Evolutionary conservation across 1,139 yeast species (phyloP), one percentile per base, ranked within the genome.

Genomic region (Suhomyces kunorum): DNA sequence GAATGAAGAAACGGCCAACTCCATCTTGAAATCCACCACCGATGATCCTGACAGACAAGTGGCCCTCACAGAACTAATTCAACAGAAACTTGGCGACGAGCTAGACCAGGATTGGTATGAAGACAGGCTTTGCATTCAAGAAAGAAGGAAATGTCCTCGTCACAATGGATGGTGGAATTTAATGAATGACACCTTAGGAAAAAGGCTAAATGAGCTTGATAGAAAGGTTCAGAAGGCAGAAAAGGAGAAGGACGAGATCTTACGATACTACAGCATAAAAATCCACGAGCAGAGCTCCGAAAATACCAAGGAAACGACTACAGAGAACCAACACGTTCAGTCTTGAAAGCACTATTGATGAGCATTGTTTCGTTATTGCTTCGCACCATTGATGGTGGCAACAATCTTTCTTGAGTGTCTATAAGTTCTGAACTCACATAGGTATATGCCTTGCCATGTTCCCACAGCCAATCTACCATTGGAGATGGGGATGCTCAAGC

Each of bases 401-500:
- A 86, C 81, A 20, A 85, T 64, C 43, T 74, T 74, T 53, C 95
- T 71, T 9, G 82, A 62, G 54, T 85, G 92, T 50, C 68, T 65
- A 57, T 77, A 74, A 33, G 71, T 71, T 53, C 95, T 71, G 61
- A 86, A 86, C 59, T 86, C 95, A 52, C 86, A 71, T 36, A 83
- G 66, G 68, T 84, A 85, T 33, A 86, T 74, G 0, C 94, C 95
- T 56, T 86, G 95, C 95, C 95, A 86, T 1, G 92, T 85, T 3
- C 95, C 95, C 0, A 81, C 70, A 1, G 83, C 84, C 44, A 86
- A 63, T 34, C 68, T 60, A 0, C 95, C 95, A 50, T 84, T 76
- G 13, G 73, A 58, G 39, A 86, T 84, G 1, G 95, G 95, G 34
- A 86, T 78, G 11, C 76, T 68, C 30, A 86, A 64, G 9, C 80